A percentile compares a stretch with the other conserved stretches of the same genome.
Evolutionary conservation across 2,329 filamentous ascomycete species (phyloP).

Genomic region (Trichoderma endophyticum): DNA sequence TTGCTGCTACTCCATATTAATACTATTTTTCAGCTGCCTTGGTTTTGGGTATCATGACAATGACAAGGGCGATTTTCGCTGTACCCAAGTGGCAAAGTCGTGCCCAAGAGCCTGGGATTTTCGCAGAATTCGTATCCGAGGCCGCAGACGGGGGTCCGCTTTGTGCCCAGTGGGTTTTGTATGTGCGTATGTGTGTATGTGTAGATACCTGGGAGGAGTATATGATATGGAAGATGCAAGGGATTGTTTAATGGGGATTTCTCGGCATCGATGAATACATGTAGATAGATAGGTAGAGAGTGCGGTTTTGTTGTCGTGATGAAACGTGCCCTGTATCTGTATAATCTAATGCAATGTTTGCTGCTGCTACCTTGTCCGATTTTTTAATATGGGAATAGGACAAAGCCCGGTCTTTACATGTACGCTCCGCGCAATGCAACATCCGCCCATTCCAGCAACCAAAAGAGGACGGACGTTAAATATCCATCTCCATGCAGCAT

Average conservation of each 20-base stretch:
- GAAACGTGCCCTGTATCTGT: neutral
- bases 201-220: neutral
- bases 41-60: neutral
- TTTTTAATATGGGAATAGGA: neutral
- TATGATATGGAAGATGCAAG: neutral
- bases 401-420: neutral
- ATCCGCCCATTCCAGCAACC: neutral
- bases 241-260: neutral
- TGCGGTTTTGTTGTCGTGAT: neutral
- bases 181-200: neutral
- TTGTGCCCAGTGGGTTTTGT: neutral
- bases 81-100: constrained; percentile 10
- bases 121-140: neutral
- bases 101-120: neutral
- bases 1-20: neutral
- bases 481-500: neutral
- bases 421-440: neutral
- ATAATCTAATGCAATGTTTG: neutral
- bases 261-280: neutral
- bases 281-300: neutral
- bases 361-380: neutral
- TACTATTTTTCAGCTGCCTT: neutral
- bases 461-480: neutral
- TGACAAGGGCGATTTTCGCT: neutral
- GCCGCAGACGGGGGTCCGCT: neutral